Percentiles rank a stretch among this genome's conserved stretches.
Conservation (phyloP, 2,329 filamentous ascomycete genomes). For the Penicillium sp. region DNA sequence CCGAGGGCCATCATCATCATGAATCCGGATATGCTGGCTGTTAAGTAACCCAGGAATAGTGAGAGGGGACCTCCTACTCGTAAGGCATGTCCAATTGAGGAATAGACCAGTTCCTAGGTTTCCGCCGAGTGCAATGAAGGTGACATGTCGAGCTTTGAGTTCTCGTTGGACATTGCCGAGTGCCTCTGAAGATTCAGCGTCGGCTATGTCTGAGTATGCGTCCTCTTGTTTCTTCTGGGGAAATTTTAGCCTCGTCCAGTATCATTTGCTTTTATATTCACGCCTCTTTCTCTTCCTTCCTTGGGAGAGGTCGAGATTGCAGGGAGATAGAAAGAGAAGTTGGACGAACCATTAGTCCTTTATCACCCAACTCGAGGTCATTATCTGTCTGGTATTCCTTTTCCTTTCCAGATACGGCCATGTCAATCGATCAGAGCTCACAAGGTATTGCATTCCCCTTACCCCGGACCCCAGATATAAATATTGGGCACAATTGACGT, state of each 20-base stretch:
- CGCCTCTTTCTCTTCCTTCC: too few relatives aligned
- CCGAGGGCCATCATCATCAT: background rate
- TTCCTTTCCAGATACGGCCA: background rate
- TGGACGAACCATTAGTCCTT: background rate
- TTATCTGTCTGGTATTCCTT: background rate
- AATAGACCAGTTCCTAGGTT: background rate
- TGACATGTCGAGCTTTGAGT: background rate
- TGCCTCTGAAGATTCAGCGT: background rate
- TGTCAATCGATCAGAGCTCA: background rate
- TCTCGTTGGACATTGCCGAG: background rate
- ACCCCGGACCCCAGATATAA: background rate
- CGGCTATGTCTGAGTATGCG: background rate
- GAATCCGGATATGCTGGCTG: background rate
- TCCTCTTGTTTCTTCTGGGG: background rate
- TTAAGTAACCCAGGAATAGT: background rate
- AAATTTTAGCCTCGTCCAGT: too few relatives aligned
- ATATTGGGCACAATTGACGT: background rate
- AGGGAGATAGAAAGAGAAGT: background rate
- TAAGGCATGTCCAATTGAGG: background rate
- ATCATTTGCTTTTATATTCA: too few relatives aligned
- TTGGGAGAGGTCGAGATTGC: too few relatives aligned
- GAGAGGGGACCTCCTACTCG: background rate
- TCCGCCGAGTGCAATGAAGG: background rate
- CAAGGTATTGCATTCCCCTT: background rate
- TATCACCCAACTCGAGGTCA: background rate